Conservation (phyloP, 1,284 basidiomycete species). For the Cryptococcus sp. region DNA sequence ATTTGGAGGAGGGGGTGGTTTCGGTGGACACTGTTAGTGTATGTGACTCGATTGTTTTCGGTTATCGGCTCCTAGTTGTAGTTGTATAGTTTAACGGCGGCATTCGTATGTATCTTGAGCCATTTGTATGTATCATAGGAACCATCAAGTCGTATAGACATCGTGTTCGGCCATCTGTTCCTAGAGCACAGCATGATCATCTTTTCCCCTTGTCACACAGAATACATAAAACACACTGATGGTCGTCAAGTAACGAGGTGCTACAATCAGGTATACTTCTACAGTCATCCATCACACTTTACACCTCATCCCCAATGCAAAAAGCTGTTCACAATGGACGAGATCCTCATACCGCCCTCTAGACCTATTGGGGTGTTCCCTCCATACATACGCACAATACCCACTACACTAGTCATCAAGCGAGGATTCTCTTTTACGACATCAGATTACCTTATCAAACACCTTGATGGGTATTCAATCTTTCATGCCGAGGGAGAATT, state of each 20-base stretch:
- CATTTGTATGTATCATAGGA: not conserved
- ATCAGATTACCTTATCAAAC: constrained; percentile 36
- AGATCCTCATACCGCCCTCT: not conserved
- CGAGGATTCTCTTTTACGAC: constrained; percentile 38
- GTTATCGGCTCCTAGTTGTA: too few species aligned
- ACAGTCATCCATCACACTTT: not conserved
- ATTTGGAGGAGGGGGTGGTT: too few species aligned
- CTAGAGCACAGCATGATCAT: not conserved
- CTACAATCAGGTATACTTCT: not conserved
- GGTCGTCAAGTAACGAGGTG: not conserved
- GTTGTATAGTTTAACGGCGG: too few species aligned
- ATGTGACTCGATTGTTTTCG: too few species aligned
- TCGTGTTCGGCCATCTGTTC: not conserved
- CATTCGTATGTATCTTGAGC: too few species aligned
- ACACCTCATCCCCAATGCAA: too few species aligned
- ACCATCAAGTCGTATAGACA: not conserved
- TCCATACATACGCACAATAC: not conserved
- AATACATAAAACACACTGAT: not conserved
- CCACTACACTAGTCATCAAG: constrained; percentile 37
- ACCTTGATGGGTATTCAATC: constrained; percentile 31
- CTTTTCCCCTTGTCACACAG: not conserved
- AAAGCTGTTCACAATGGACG: not conserved
- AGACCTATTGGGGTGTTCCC: not conserved
- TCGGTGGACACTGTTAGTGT: too few species aligned
- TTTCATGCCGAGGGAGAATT: constrained; percentile 32